Base-by-base conservation (phyloP, 1,284 basidiomycete species). In the Lentinus polychrous region DNA sequence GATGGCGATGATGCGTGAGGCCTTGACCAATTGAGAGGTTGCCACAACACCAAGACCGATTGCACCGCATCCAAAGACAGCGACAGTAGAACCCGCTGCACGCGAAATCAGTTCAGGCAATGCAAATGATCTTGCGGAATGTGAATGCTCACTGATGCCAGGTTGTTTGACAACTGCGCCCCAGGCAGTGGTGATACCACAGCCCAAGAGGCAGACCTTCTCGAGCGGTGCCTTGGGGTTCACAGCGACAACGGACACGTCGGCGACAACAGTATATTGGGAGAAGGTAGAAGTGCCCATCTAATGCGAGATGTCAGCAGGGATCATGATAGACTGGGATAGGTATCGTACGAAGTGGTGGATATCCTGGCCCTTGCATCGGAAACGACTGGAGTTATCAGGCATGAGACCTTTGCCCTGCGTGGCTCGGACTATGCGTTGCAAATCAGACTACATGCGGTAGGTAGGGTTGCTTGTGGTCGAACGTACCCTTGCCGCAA, bases 261-360 rank as follows among this genome's bases (percentile, higher is more conserved):
- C 92, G 44, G 93, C 91, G 3, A 99, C 94, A 49, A 99, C 96
- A 10, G 96, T 99, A 75, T 99, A 99, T 68, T 99, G 94, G 20
- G 93, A 94, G 73, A 99, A 99, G 3, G 95, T 96, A 40, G 94
- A 97, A 18, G 88, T 92, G 42, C 95, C 95, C 96, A 99, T 99
- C 91, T 94, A 53, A 2, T 18, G n/a, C 38, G 11, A n/a, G 42
- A 45, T 23, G 37, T 22, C 38, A 45, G 3, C 32, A 48, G 15
- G 27, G 39, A 40, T 23, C 39, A 8, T 22, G 10, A 10, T 33
- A 32, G 51, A 35, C 53, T 34, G 32, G 7, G 50, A 15, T 27
- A 8, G 47, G 11, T 45, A 38, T 71, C 87, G 52, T 56, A 94
- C 91, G 60, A 99, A 99, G 69, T 98, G 94, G 66, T 84, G 76